phyloP scores from a whole-genome alignment of 106 monocot species.

The Dendrobium catenatum region DNA sequence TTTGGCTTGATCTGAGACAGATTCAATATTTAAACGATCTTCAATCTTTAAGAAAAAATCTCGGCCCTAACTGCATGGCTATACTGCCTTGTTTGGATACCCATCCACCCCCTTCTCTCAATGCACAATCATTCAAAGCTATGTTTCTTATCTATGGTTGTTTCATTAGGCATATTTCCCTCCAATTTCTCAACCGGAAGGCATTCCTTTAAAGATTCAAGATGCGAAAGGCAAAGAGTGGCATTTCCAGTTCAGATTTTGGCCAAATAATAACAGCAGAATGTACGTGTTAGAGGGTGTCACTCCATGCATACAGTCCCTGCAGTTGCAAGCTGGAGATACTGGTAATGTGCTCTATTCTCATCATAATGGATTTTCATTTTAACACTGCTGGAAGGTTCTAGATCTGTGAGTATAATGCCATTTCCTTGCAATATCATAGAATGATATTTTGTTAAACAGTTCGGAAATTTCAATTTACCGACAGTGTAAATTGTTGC shows the following conservation, averaged over 20 bases:
- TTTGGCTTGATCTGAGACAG: too few species aligned
- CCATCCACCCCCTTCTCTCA: not conserved
- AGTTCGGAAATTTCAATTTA: too few species aligned
- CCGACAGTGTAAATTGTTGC: too few species aligned
- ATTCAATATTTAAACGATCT: too few species aligned
- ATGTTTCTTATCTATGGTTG: not conserved
- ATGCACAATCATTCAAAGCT: not conserved
- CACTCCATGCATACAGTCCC: slow-evolving; percentile 97
- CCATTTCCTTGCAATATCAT: too few species aligned
- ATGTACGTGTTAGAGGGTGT: slow-evolving; percentile 99
- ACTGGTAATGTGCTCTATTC: slow-evolving; percentile 46
- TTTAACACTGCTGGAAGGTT: not conserved
- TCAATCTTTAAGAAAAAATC: too few species aligned
- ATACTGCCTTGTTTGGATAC: not conserved
- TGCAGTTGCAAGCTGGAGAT: slow-evolving; percentile 97
- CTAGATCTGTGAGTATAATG: too few species aligned
- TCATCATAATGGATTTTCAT: not conserved
- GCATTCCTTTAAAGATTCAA: slow-evolving; percentile 92
- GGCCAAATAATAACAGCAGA: slow-evolving; percentile 99
- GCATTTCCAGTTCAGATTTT: slow-evolving; percentile 93
- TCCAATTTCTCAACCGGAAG: slow-evolving; percentile 86
- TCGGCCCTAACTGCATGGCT: not conserved
- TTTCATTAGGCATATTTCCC: slow-evolving; percentile 85
- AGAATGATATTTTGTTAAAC: too few species aligned
- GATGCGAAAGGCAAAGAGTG: slow-evolving; percentile 90